These are phyloP conservation scores for Penicillium rolfsii DNA, from an alignment of 2,329 filamentous ascomycete genomes.

Conservation along the genomic window DNA sequence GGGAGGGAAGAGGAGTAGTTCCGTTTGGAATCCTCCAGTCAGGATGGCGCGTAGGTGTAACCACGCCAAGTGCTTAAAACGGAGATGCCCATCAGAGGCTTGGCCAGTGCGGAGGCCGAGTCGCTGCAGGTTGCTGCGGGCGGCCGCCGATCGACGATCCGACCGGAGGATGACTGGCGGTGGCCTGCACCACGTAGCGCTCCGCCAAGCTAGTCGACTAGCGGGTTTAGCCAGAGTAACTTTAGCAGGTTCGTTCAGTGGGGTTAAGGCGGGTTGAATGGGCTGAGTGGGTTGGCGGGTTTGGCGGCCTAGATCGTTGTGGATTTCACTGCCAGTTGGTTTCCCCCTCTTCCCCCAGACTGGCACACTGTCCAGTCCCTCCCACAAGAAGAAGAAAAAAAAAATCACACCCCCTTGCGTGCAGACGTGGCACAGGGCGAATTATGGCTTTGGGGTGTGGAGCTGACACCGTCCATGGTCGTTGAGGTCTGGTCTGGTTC, in stretches of 20 bases:
- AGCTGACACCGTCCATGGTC: neutral
- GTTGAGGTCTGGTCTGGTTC: neutral
- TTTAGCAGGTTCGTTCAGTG: constrained; percentile 1
- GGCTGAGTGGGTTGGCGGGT: neutral
- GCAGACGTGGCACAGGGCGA: constrained; percentile 2
- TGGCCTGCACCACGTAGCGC: constrained; percentile 30
- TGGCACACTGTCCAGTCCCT: constrained; percentile 16
- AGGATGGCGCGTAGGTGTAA: constrained; percentile 30
- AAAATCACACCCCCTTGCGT: constrained; percentile 5
- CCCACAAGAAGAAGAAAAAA: constrained; percentile 12
- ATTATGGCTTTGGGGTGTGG: neutral
- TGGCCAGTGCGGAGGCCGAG: constrained; percentile 2
- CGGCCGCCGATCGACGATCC: constrained; percentile 34
- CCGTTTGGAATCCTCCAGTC: neutral
- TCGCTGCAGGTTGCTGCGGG: constrained; percentile 16
- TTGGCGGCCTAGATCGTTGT: constrained; percentile 26
- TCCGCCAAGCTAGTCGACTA: constrained; percentile 4
- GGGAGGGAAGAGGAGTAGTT: neutral
- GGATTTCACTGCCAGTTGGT: constrained; percentile 34
- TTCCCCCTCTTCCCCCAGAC: constrained; percentile 15
- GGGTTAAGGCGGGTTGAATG: neutral
- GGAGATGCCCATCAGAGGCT: neutral
- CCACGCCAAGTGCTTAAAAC: constrained; percentile 16
- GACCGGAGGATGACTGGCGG: constrained; percentile 32
- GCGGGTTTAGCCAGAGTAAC: neutral